Evolutionary conservation across 257 asterid genomes (phyloP).

Genomic region (Avicennia marina): DNA sequence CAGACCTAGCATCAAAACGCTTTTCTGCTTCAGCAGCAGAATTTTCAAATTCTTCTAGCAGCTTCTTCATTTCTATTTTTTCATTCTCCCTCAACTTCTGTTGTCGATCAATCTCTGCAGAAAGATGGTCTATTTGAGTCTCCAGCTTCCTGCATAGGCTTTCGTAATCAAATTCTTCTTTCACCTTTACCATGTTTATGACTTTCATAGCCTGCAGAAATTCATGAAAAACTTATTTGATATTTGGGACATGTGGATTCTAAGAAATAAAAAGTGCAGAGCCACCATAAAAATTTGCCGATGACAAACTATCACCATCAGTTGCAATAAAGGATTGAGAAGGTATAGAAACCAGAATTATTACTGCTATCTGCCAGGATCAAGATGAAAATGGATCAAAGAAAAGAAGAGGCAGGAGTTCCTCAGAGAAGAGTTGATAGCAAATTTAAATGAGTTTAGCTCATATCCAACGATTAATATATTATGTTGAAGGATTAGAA

Average conservation of each 20-base stretch:
- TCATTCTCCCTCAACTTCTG: constrained; percentile 59
- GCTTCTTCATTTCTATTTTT: constrained; percentile 45
- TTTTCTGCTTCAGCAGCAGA: constrained; percentile 63
- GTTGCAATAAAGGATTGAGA: background rate
- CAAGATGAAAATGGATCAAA: background rate
- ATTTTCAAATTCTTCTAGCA: constrained; percentile 44
- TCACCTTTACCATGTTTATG: constrained; percentile 64
- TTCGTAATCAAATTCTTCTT: constrained; percentile 92
- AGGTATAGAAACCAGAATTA: background rate
- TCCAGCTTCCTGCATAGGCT: constrained; percentile 82
- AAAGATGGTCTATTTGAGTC: constrained; percentile 71
- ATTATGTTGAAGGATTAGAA: background rate
- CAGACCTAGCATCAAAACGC: constrained; percentile 52
- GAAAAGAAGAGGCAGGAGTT: background rate
- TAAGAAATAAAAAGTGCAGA: background rate
- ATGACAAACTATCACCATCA: background rate
- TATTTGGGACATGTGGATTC: background rate
- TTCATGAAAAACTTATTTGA: background rate
- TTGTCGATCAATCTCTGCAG: constrained; percentile 66
- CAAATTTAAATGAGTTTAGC: no score
- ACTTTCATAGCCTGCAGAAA: constrained; percentile 90
- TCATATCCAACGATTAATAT: background rate
- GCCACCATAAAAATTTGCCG: background rate
- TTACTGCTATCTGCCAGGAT: background rate
- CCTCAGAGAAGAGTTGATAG: background rate